These are phyloP conservation scores for Tricholoma sp. DNA, from an alignment of 768 basidiomycete species.

Conservation along the genomic window DNA sequence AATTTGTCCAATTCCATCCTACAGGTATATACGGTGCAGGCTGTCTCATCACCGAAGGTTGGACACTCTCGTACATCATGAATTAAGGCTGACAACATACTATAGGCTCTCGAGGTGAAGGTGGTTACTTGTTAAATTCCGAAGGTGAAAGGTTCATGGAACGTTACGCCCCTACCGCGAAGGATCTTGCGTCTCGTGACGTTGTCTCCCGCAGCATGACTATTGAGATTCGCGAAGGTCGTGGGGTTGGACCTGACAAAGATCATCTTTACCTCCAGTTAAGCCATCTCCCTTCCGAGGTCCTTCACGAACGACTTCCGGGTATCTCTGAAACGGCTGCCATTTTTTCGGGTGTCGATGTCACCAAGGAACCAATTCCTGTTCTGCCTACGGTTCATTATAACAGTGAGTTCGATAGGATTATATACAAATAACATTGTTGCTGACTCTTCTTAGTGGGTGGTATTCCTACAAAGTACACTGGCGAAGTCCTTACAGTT, in stretches of 20 bases:
- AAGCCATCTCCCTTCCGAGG: conserved; percentile 92
- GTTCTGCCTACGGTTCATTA: conserved; percentile 98
- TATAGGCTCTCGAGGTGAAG: conserved; percentile 95
- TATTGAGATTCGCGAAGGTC: conserved; percentile 96
- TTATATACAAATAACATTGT: background rate
- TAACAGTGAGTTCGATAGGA: conserved; percentile 70
- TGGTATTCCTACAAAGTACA: conserved; percentile 98
- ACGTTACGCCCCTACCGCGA: conserved; percentile 98
- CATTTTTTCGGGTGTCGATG: conserved; percentile 98
- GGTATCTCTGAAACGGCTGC: conserved; percentile 99
- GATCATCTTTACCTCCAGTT: conserved; percentile 97
- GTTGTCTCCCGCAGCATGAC: conserved; percentile 99
- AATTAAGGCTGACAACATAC: background rate
- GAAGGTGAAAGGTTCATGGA: conserved; percentile 99
- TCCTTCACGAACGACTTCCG: conserved; percentile 93
- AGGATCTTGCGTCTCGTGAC: conserved; percentile 98
- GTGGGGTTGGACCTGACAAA: conserved; percentile 97
- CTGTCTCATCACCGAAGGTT: conserved; percentile 97
- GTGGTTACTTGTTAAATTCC: conserved; percentile 96
- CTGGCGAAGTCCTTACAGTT: conserved; percentile 90
- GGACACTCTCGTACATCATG: conserved; percentile 4
- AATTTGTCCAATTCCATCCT: conserved; percentile 99
- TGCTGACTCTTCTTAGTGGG: conserved; percentile 60
- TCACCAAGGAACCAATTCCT: conserved; percentile 99
- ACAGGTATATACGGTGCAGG: conserved; percentile 99